A percentile compares a stretch with the other conserved stretches of the same genome.
phyloP scores from a whole-genome alignment of 2,329 filamentous ascomycete genomes.

The Arthroderma sp. region DNA sequence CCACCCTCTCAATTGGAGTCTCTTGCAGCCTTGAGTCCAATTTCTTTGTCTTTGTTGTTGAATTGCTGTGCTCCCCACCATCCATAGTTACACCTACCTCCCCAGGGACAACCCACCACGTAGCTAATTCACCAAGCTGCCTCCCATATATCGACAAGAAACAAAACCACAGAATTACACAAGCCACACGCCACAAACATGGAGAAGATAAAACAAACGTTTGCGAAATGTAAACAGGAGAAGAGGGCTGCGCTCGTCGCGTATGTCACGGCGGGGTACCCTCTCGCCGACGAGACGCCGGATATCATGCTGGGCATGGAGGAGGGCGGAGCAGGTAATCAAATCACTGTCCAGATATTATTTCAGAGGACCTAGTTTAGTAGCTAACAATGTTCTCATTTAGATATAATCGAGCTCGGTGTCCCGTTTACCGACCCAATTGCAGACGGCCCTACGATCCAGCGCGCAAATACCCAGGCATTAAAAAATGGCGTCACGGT shows the following conservation, averaged over 20 bases:
- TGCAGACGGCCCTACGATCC: slow-evolving; percentile 92
- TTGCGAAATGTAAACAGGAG: slow-evolving; percentile 45
- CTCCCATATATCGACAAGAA: background rate
- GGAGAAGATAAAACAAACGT: slow-evolving; percentile 43
- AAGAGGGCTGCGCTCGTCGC: slow-evolving; percentile 71
- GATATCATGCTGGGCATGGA: slow-evolving; percentile 81
- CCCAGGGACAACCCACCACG: no score
- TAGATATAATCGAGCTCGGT: slow-evolving; percentile 89
- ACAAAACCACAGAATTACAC: background rate
- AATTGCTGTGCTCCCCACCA: no score
- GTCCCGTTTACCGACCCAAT: slow-evolving; percentile 97
- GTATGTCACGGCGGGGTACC: slow-evolving; percentile 92
- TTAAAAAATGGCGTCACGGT: slow-evolving; percentile 82
- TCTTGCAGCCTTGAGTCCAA: no score
- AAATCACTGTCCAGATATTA: background rate
- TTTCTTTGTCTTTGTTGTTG: no score
- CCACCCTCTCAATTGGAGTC: no score
- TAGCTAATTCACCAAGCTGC: background rate
- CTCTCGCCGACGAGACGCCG: slow-evolving; percentile 66
- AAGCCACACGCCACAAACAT: slow-evolving; percentile 18
- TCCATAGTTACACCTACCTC: no score
- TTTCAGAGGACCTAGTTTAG: background rate
- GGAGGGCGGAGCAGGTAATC: slow-evolving; percentile 73
- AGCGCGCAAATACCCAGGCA: slow-evolving; percentile 84
- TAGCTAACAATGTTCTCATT: slow-evolving; percentile 1